These are phyloP conservation scores for Trichosporon ovoides DNA, from an alignment of 1,284 basidiomycete species.

Conservation along the genomic window DNA sequence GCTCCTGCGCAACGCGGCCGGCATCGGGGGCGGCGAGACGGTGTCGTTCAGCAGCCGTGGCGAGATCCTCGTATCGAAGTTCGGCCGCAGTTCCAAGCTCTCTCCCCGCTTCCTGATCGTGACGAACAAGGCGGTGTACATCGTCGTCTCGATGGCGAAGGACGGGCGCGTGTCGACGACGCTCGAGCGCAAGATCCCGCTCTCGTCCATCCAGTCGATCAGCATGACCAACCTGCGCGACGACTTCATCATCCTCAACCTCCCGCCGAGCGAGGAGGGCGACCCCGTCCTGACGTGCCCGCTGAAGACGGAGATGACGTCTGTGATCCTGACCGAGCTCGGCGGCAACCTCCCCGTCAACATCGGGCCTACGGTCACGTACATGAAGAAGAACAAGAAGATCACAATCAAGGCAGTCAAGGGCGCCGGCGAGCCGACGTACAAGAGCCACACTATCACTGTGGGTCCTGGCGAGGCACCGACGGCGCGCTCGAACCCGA, in stretches of 20 bases:
- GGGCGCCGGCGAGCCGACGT: conserved; percentile 83
- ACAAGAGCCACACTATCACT: conserved; percentile 89
- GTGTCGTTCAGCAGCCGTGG: conserved; percentile 81
- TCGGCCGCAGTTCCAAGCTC: conserved; percentile 82
- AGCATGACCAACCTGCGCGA: conserved; percentile 84
- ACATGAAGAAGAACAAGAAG: conserved; percentile 95
- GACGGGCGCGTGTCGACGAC: conserved; percentile 61
- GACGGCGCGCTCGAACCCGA: conserved; percentile 71
- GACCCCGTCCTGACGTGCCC: conserved; percentile 86
- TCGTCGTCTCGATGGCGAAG: conserved; percentile 66
- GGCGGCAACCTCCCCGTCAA: conserved; percentile 69
- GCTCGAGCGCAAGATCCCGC: conserved; percentile 82
- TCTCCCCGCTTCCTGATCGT: conserved; percentile 87
- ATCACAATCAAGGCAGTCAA: conserved; percentile 81
- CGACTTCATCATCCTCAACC: conserved; percentile 86
- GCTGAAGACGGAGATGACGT: conserved; percentile 93
- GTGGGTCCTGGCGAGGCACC: conserved; percentile 84
- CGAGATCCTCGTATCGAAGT: conserved; percentile 80
- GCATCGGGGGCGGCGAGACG: conserved; percentile 66
- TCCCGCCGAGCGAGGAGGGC: conserved; percentile 75
- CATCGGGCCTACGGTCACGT: conserved; percentile 76
- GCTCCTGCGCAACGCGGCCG: conserved; percentile 68
- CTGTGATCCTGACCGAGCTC: conserved; percentile 75
- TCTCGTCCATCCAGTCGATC: conserved; percentile 79
- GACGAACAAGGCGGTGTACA: conserved; percentile 82